Base-by-base conservation (phyloP, 352 stramenopile genomes). In the Pythium sukuiense region DNA sequence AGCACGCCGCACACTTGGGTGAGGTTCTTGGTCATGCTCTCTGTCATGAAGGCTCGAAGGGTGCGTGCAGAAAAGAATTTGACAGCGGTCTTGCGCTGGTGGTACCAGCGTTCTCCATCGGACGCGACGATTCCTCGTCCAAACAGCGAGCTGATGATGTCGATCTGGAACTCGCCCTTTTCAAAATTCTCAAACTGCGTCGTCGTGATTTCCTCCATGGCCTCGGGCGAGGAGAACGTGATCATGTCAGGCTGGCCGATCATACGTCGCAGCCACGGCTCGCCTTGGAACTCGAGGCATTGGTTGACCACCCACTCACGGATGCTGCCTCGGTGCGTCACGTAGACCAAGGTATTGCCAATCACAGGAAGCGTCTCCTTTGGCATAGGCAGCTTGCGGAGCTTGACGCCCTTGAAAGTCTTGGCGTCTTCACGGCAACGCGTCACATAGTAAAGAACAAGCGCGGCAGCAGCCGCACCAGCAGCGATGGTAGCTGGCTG, bases 141-240 rank as follows among this genome's bases (percentile, higher is more conserved):
- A 12, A 76, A 64, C 18, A 79, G 14, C 1, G 66, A 61, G 11
- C 20, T 35, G 20, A 77, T 61, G 41, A 69, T 59, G 33, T 76
- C 59, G 20, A 59, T 49, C 48, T 70, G 65, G 59, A 60, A 62
- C 50, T 63, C 29, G 7, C 74, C 74, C 37, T 82, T 82, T 30
- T 64, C 46, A 46, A 77, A 82, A 46, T 65, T 61, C 11, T 76
- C 60, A 37, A 80, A 74, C 60, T 82, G 74, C 33, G 69, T 82
- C 59, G 62, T 72, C 37, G 73, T 66, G 56, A 79, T 76, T 14
- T 73, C 74, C 24, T 79, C 74, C 9, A 77, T 70, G 1, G 39
- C 39, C 30, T 80, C 63, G 2, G 69, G 66, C 4, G 48, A 45
- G 30, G 56, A 59, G 14, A 78, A 60, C 24, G 73, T 52, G 62